phyloP scores from a whole-genome alignment of 441 rosid species.

The Erodium trifolium region DNA sequence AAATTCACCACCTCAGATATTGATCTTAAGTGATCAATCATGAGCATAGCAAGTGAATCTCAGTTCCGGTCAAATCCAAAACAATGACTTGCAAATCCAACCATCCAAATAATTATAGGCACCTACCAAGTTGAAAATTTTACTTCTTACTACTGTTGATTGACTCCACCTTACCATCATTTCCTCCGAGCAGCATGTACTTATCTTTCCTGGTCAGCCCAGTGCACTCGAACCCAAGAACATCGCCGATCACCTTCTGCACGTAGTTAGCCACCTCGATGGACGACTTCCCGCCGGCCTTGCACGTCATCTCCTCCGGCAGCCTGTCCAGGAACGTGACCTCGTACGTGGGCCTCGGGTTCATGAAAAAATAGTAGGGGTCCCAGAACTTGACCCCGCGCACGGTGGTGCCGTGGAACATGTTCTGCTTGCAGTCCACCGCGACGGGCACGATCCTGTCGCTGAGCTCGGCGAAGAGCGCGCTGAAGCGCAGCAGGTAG shows the following conservation, averaged over 20 bases:
- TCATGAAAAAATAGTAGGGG: slow-evolving; percentile 90
- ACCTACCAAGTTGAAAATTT: too few species aligned
- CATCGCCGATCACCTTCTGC: slow-evolving; percentile 71
- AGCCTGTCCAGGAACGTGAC: slow-evolving; percentile 75
- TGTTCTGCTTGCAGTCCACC: slow-evolving; percentile 68
- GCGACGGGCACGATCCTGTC: slow-evolving; percentile 97
- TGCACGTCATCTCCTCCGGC: slow-evolving; percentile 73
- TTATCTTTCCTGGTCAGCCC: slow-evolving; percentile 83
- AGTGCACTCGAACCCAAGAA: slow-evolving; percentile 73
- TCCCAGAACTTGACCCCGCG: slow-evolving; percentile 97
- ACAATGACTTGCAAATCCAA: too few species aligned
- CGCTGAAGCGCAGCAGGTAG: slow-evolving; percentile 78
- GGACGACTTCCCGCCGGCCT: slow-evolving; percentile 74
- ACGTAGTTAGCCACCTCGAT: slow-evolving; percentile 91
- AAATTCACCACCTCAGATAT: too few species aligned
- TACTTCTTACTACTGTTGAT: slow-evolving; percentile 44
- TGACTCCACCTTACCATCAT: slow-evolving; percentile 92
- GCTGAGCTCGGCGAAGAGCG: slow-evolving; percentile 86
- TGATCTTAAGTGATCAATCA: too few species aligned
- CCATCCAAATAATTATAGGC: too few species aligned
- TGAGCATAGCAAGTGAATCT: too few species aligned
- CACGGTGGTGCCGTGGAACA: slow-evolving; percentile 87
- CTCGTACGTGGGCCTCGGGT: slow-evolving; percentile 85
- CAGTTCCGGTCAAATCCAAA: too few species aligned
- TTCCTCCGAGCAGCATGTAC: slow-evolving; percentile 84